phyloP scores from a whole-genome alignment of 1,284 basidiomycete genomes.

The Pseudozyma hubeiensis region DNA sequence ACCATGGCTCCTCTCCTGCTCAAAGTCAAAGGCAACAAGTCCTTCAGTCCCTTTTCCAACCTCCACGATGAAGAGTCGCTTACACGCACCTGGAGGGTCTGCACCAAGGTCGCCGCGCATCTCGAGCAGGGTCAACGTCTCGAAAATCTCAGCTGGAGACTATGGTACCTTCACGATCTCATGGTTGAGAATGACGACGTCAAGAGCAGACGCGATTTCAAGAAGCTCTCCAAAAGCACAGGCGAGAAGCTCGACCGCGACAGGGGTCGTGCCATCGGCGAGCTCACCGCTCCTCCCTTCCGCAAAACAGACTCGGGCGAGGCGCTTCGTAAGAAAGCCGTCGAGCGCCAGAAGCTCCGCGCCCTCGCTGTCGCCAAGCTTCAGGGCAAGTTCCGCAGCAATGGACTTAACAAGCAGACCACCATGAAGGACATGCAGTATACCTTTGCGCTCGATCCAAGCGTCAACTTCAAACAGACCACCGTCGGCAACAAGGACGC shows the following conservation, averaged over 20 bases:
- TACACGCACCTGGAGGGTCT: constrained; percentile 48
- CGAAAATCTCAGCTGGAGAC: constrained; percentile 59
- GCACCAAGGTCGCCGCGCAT: constrained; percentile 55
- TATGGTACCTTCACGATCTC: constrained; percentile 57
- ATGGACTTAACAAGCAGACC: constrained; percentile 22
- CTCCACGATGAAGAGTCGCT: constrained; percentile 56
- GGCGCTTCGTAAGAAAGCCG: constrained; percentile 43
- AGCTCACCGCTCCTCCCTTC: constrained; percentile 52
- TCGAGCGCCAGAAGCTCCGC: constrained; percentile 45
- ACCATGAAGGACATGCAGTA: constrained; percentile 50
- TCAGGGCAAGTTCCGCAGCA: constrained; percentile 38
- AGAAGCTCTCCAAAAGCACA: constrained; percentile 43
- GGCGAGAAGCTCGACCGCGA: constrained; percentile 56
- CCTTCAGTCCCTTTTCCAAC: constrained; percentile 57
- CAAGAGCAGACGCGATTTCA: constrained; percentile 45
- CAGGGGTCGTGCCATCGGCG: constrained; percentile 38
- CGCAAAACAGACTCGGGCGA: constrained; percentile 50
- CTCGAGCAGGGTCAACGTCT: constrained; percentile 62
- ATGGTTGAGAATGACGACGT: constrained; percentile 51
- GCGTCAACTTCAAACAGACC: constrained; percentile 49
- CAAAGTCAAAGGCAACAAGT: constrained; percentile 58
- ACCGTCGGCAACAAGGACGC: constrained; percentile 40
- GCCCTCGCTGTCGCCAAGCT: constrained; percentile 49
- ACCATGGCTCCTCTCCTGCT: constrained; percentile 46
- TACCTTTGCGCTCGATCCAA: constrained; percentile 39